Percentiles rank a stretch among this genome's conserved stretches.
Evolutionary conservation across 169 alveolate genomes (phyloP).

Genomic region (Plasmodium reichenowi): DNA sequence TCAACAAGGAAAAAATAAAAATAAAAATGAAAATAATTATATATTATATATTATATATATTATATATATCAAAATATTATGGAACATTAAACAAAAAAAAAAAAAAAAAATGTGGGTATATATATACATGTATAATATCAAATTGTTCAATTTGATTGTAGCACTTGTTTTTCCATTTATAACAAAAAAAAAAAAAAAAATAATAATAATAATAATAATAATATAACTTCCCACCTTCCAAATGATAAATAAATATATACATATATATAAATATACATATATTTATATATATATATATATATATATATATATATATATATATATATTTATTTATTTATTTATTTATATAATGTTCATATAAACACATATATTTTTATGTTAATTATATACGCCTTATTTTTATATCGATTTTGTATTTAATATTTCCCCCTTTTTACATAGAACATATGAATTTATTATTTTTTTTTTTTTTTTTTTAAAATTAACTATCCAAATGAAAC

Average conservation of each 20-base stretch:
- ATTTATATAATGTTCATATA: too few species aligned
- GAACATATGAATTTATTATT: too few species aligned
- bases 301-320: background rate
- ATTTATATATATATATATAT: background rate
- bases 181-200: background rate
- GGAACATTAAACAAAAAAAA: background rate
- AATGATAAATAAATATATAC: too few species aligned
- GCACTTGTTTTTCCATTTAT: background rate
- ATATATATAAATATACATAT: background rate
- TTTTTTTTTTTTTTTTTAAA: too few species aligned
- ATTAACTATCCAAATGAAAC: too few species aligned
- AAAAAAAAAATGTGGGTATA: background rate
- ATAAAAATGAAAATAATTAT: background rate
- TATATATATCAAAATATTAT: too few species aligned
- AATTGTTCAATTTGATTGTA: background rate
- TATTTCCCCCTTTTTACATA: too few species aligned
- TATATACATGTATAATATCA: constrained; percentile 5
- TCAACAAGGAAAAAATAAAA: background rate
- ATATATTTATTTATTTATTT: too few species aligned
- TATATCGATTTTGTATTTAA: too few species aligned
- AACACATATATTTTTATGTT: too few species aligned
- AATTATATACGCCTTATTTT: too few species aligned
- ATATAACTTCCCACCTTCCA: background rate
- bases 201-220: background rate
- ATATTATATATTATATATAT: background rate